Evolutionary conservation across 2,329 filamentous ascomycete species (phyloP).

Genomic region (Macroventuria anomochaeta): DNA sequence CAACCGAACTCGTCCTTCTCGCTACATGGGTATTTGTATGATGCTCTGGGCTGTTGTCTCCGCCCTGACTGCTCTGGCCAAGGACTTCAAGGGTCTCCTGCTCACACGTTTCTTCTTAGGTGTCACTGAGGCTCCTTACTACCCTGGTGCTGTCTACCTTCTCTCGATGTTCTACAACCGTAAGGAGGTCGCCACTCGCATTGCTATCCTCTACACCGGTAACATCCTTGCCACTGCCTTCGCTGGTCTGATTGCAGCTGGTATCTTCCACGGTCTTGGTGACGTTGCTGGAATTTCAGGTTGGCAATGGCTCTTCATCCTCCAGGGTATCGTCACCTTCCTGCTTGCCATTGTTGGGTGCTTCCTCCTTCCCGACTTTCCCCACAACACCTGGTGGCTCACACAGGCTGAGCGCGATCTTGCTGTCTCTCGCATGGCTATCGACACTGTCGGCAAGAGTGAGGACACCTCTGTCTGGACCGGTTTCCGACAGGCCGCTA

Average conservation of each 20-base stretch:
- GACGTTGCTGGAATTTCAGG: conserved; percentile 62
- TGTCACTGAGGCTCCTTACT: conserved; percentile 60
- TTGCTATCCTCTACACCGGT: conserved; percentile 70
- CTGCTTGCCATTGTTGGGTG: conserved; percentile 63
- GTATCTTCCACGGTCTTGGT: conserved; percentile 71
- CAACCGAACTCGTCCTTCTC: conserved; percentile 49
- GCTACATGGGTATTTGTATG: conserved; percentile 52
- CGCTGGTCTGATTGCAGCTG: conserved; percentile 65
- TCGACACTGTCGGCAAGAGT: conserved; percentile 50
- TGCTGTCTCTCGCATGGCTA: conserved; percentile 46
- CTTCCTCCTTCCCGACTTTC: conserved; percentile 72
- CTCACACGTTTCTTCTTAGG: conserved; percentile 61
- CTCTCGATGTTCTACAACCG: conserved; percentile 72
- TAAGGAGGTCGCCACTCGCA: conserved; percentile 70
- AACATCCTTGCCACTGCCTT: conserved; percentile 75
- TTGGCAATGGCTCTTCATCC: conserved; percentile 73
- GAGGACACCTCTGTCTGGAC: conserved; percentile 50
- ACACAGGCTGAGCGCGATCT: conserved; percentile 50
- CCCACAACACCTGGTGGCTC: conserved; percentile 55
- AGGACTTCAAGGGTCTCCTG: conserved; percentile 56
- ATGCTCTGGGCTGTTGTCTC: conserved; percentile 53
- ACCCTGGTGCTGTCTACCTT: conserved; percentile 68
- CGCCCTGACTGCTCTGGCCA: conserved; percentile 48
- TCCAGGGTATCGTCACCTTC: conserved; percentile 72
- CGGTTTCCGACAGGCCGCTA: conserved; percentile 49